phyloP scores from a whole-genome alignment of 2,329 filamentous ascomycete species.

The Trichothecium roseum region DNA sequence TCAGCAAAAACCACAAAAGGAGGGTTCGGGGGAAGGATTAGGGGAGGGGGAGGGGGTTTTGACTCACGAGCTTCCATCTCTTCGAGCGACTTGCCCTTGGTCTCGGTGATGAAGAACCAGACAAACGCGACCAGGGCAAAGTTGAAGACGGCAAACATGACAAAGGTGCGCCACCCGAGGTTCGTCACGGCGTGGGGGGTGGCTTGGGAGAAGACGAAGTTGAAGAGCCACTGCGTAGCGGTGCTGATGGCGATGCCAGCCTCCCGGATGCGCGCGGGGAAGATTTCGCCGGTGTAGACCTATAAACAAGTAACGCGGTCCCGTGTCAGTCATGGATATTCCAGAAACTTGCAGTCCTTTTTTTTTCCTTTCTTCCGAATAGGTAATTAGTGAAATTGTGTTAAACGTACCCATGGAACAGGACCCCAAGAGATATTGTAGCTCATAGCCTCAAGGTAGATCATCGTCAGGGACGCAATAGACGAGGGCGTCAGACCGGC shows the following conservation, averaged over 20 bases:
- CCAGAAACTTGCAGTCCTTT: no score
- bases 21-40: no score
- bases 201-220: constrained; percentile 36
- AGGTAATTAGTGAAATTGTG: no score
- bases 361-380: no score
- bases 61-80: constrained; percentile 23
- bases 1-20: no score
- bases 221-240: constrained; percentile 39
- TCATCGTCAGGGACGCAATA: constrained; percentile 38
- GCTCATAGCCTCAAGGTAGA: constrained; percentile 38
- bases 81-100: constrained; percentile 30
- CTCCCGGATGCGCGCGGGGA: constrained; percentile 38
- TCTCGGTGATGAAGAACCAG: constrained; percentile 32
- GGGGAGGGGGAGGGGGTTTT: background rate
- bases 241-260: constrained; percentile 37
- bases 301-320: constrained; percentile 2
- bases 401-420: constrained; percentile 31
- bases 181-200: constrained; percentile 37
- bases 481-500: constrained; percentile 23
- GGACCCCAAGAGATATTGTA: constrained; percentile 41
- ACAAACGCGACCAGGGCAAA: constrained; percentile 31
- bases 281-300: constrained; percentile 39
- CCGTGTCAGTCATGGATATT: no score
- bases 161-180: constrained; percentile 35
- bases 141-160: constrained; percentile 40